Base-by-base conservation (phyloP, 2,329 filamentous ascomycete genomes). In the Rasamsonia emersonii region DNA sequence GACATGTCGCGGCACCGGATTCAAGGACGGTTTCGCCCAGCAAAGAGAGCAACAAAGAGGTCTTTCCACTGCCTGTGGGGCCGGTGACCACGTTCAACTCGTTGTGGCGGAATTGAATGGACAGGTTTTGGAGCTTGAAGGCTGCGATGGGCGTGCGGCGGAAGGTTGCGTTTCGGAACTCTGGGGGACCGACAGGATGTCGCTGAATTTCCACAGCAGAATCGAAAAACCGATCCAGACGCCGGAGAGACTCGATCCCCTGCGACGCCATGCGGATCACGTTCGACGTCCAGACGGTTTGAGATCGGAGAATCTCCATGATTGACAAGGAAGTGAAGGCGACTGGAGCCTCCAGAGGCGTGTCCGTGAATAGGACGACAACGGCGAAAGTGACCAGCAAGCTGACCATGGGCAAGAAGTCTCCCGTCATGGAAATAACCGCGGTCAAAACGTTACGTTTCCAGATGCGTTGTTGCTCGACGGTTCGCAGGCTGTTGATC, bases 241-340 rank as follows among this genome's bases (percentile, higher is more conserved):
- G 65, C 13, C 60, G 62, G 18, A 75, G 54, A 9, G 71, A 70
- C 10, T 68, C 64, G 11, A 56, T 42, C 20, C 62, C 64, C n/a
- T 59, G 59, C 1, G 62, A 66, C 8, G 64, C 47, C 16, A 50
- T 48, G 31, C 61, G 56, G 9, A 59, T 63, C 39, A 70, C 55
- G 11, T 56, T 56, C 16, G 68, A 70, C 4, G 67, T 56, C 58
- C 68, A 68, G 33, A 62, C 59, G 25, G 75, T 58, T 33, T 75
- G 72, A 30, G 62, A 58, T 11, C 72, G 65, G 34, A 77, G 58
- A 2, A 64, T 71, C 42, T 67, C 65, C 42, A 74, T 63, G 5
- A 77, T 58, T 5, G 62, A 66, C 6, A 74, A 61, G 2, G 72
- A 67, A 3, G 73, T 76, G 41, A 76, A 77, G 7, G 72, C 73